Percentiles rank a stretch among this genome's conserved stretches.
Evolutionary conservation across 306 rosid species (phyloP).

Genomic region (Hippophae gyantsensis): DNA sequence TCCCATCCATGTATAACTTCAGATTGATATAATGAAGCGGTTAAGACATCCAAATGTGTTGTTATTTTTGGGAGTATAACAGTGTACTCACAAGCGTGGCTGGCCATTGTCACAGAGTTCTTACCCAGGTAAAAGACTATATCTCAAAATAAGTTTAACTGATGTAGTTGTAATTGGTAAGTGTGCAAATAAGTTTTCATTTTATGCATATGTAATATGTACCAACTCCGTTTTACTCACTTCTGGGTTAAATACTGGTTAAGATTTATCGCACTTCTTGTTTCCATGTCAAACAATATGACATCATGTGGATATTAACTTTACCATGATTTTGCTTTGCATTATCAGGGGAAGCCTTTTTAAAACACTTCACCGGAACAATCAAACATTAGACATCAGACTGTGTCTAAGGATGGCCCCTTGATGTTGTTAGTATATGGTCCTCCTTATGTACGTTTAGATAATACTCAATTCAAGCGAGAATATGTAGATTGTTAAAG

Average conservation of each 20-base stretch:
- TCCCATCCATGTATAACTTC: slow-evolving; percentile 17
- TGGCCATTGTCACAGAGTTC: slow-evolving; percentile 67
- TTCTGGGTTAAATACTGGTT: not conserved
- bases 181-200: not conserved
- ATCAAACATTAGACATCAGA: slow-evolving; percentile 50
- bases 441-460: not conserved
- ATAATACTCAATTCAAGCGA: not conserved
- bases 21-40: slow-evolving; percentile 83
- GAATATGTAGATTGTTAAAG: slow-evolving; percentile 1
- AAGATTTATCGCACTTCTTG: no score
- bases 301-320: not conserved
- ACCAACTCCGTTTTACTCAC: not conserved
- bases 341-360: slow-evolving; percentile 70
- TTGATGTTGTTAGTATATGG: slow-evolving; percentile 51
- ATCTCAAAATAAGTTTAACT: not conserved
- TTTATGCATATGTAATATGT: not conserved
- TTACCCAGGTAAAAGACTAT: slow-evolving; percentile 49
- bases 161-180: not conserved
- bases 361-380: slow-evolving; percentile 55
- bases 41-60: slow-evolving; percentile 77
- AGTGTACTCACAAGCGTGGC: slow-evolving; percentile 50
- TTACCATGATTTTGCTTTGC: slow-evolving; percentile 19
- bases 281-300: no score
- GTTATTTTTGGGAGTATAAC: slow-evolving; percentile 65
- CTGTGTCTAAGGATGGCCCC: slow-evolving; percentile 61